Evolutionary conservation across 768 basidiomycete genomes (phyloP), one percentile per base, ranked within the genome.

Genomic region (Trametes elegans): DNA sequence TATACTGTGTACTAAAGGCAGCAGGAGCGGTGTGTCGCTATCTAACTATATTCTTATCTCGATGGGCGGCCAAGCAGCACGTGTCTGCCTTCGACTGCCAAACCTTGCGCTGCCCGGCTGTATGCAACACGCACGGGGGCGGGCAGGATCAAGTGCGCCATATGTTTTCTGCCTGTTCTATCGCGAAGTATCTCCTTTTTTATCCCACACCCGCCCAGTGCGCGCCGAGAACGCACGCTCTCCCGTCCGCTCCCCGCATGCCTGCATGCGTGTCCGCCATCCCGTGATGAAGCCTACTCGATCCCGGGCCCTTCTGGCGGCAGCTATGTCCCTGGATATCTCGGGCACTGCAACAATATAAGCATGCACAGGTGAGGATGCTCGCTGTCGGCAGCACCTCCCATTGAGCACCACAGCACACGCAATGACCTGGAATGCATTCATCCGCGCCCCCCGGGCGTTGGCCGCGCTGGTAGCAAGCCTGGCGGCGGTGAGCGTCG

Each of bases 11-110:
- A 57, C 36, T 57, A 43, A 53, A 49, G 34, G 29, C 52, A 47
- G 46, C 45, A n/a, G 27, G 51, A 53, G 57, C n/a, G n/a, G 57
- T 53, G 57, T 53, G 57, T 53, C 36, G 40, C 48, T 49, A 59
- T 59, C 52, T 47, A 49, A 39, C 47, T 23, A 43, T 54, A 59
- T 53, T 53, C 57, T 59, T 59, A 59, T 59, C 57, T 34, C 28
- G 52, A 53, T 54, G 50, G 14, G 34, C 40, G 42, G 34, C 21
- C 24, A 36, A 41, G 41, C 28, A 40, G 36, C 52, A 53, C 46
- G 50, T 48, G 40, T 39, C 28, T 47, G 18, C 19, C 51, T 44
- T 53, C 40, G 45, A 42, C 40, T n/a, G 52, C 46, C 35, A 31
- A 34, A 34, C 27, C 26, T 43, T 43, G 52, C 39, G n/a, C 45